Percentiles rank a stretch among this genome's conserved stretches.
Conservation (phyloP, 306 rosid genomes). For the Cicer chorassanicum region DNA sequence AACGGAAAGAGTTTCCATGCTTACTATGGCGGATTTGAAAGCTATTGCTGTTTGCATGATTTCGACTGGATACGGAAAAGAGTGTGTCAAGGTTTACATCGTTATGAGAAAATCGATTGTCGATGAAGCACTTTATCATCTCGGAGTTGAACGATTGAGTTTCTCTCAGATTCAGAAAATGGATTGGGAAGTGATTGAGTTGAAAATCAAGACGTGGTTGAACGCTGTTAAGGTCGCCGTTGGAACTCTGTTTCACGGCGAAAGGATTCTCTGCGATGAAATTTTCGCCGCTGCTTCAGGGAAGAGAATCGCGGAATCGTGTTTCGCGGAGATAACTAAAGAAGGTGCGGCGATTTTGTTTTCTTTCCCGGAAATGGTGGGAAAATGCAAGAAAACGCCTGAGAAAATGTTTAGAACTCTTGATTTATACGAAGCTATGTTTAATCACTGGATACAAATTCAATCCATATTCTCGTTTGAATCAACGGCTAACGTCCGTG, state of each 20-base stretch:
- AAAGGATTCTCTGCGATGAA: conserved; percentile 67
- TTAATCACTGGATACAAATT: conserved; percentile 62
- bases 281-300: conserved; percentile 54
- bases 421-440: conserved; percentile 71
- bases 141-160: conserved; percentile 62
- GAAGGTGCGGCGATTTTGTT: conserved; percentile 66
- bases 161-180: conserved; percentile 64
- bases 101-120: conserved; percentile 65
- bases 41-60: conserved; percentile 76
- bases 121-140: conserved; percentile 68
- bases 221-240: conserved; percentile 66
- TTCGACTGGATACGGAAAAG: conserved; percentile 67
- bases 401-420: conserved; percentile 73
- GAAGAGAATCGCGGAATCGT: conserved; percentile 53
- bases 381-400: conserved; percentile 72
- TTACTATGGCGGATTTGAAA: conserved; percentile 68
- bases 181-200: conserved; percentile 76
- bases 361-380: conserved; percentile 76
- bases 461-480: conserved; percentile 70
- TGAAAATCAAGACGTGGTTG: conserved; percentile 70
- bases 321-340: conserved; percentile 63
- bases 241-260: conserved; percentile 66
- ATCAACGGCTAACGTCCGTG: conserved; percentile 59
- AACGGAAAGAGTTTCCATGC: conserved; percentile 54
- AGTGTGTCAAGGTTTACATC: conserved; percentile 69